Conservation (phyloP, 352 stramenopile species). For the Pythium chondricola region DNA sequence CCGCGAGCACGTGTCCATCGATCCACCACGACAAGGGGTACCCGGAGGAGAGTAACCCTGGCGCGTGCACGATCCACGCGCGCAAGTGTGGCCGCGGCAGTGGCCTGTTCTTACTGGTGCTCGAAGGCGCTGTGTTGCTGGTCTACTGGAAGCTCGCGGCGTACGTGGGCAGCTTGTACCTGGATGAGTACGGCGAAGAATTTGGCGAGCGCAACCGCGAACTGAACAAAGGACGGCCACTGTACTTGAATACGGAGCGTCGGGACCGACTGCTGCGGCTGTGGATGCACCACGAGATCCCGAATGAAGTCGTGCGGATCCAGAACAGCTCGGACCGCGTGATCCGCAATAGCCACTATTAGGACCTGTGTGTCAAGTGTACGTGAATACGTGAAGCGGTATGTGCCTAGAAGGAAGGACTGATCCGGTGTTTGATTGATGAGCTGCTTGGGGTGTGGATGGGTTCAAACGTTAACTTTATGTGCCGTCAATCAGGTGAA, state of each 20-base stretch:
- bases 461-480: too few relatives aligned
- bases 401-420: background rate
- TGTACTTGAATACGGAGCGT: slow-evolving; percentile 74
- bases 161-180: slow-evolving; percentile 78
- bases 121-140: slow-evolving; percentile 79
- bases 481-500: too few relatives aligned
- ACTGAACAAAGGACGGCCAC: slow-evolving; percentile 69
- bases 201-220: slow-evolving; percentile 82
- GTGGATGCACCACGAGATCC: slow-evolving; percentile 78
- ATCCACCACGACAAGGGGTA: slow-evolving; percentile 70
- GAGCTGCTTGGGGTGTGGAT: too few relatives aligned
- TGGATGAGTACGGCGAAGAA: slow-evolving; percentile 86
- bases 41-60: slow-evolving; percentile 72
- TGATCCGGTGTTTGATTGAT: too few relatives aligned
- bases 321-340: slow-evolving; percentile 86
- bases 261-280: slow-evolving; percentile 65
- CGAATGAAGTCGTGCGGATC: slow-evolving; percentile 83
- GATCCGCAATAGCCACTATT: slow-evolving; percentile 87
- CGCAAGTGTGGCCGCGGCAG: slow-evolving; percentile 81
- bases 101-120: slow-evolving; percentile 76
- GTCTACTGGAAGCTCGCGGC: slow-evolving; percentile 84
- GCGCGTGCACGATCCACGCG: slow-evolving; percentile 76
- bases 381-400: too few relatives aligned
- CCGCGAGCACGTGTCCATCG: slow-evolving; percentile 73
- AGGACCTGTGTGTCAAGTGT: too few relatives aligned